Evolutionary conservation across 2,329 filamentous ascomycete genomes (phyloP).

Genomic region (Colletotrichum abscissum): DNA sequence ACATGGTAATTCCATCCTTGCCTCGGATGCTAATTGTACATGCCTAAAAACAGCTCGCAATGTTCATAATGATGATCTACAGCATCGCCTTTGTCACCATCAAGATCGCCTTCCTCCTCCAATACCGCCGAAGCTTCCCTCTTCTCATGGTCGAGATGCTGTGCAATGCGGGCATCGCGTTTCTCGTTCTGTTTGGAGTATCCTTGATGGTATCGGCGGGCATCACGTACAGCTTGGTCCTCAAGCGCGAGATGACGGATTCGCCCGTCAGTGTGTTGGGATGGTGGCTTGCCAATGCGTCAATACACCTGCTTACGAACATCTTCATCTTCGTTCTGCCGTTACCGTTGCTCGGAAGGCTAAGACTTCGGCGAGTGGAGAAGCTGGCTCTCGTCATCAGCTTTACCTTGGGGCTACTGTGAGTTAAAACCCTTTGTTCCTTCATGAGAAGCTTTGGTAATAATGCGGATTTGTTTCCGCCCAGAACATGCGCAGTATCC

Average conservation of each 20-base stretch:
- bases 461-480: neutral
- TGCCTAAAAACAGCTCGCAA: conserved; percentile 35
- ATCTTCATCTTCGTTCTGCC: conserved; percentile 36
- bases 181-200: conserved; percentile 31
- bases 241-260: neutral
- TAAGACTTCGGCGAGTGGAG: conserved; percentile 23
- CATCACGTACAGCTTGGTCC: conserved; percentile 3
- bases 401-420: conserved; percentile 36
- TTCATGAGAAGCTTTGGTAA: too few relatives aligned
- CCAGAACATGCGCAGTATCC: conserved; percentile 30
- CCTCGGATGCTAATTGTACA: conserved; percentile 15
- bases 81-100: conserved; percentile 42
- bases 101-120: conserved; percentile 49
- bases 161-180: conserved; percentile 33
- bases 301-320: conserved; percentile 35
- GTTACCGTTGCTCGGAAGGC: conserved; percentile 21
- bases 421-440: neutral
- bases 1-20: rapidly evolving
- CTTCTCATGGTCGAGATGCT: conserved; percentile 22
- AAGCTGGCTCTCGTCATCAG: conserved; percentile 29
- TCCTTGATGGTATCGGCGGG: conserved; percentile 15
- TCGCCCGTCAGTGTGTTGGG: conserved; percentile 19
- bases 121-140: conserved; percentile 48
- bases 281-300: conserved; percentile 31
- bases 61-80: conserved; percentile 45